These are phyloP conservation scores for Cyclanthera cordifolia DNA, from an alignment of 306 rosid species.

Conservation along the genomic window DNA sequence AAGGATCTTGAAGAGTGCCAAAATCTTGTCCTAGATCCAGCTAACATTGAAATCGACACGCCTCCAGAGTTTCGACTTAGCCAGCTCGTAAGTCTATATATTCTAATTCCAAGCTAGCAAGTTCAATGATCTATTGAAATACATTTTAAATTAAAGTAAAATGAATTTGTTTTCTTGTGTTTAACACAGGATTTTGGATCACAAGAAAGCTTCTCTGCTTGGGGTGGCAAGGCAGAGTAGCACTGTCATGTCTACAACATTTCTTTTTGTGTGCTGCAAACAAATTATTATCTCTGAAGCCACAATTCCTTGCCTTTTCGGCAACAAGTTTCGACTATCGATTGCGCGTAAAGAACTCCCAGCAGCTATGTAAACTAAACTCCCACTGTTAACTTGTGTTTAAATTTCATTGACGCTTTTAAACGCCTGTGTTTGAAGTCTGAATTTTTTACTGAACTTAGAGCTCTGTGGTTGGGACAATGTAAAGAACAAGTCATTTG, in stretches of 20 bases:
- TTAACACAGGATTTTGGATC: conserved; percentile 11
- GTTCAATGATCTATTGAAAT: neutral
- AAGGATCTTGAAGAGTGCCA: conserved; percentile 76
- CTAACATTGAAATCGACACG: conserved; percentile 44
- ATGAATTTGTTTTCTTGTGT: neutral
- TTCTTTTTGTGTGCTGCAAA: neutral
- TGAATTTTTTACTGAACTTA: no score
- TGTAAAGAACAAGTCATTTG: neutral
- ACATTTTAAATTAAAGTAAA: neutral
- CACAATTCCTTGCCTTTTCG: neutral
- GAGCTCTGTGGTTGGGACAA: neutral
- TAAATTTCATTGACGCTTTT: neutral
- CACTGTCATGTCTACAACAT: neutral
- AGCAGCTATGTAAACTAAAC: neutral
- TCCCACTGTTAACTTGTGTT: neutral
- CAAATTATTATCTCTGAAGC: neutral
- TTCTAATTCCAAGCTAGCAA: neutral
- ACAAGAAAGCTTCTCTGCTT: conserved; percentile 10
- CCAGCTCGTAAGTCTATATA: conserved; percentile 45
- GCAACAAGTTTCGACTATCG: neutral
- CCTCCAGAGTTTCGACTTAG: conserved; percentile 66
- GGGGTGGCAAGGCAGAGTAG: conserved; percentile 11
- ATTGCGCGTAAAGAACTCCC: neutral
- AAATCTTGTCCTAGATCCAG: conserved; percentile 42
- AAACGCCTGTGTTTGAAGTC: neutral